phyloP scores from a whole-genome alignment of 768 basidiomycete species.

The Boletellus ananas region DNA sequence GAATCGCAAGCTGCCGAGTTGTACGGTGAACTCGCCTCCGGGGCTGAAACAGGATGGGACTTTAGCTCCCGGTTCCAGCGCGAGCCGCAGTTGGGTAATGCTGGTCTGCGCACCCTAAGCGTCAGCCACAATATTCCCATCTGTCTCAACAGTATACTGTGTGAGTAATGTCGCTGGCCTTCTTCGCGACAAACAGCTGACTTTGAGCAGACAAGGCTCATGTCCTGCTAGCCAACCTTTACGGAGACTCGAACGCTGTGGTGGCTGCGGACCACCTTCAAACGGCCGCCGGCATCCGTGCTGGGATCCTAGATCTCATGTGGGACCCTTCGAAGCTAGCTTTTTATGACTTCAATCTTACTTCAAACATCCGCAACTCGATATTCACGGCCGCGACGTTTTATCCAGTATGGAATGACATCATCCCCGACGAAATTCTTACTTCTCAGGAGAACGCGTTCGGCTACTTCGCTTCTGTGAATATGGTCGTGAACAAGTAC shows the following conservation, averaged over 20 bases:
- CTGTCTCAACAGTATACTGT: constrained; percentile 82
- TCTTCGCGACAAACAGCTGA: neutral
- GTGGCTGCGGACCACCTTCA: constrained; percentile 48
- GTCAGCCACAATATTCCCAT: constrained; percentile 67
- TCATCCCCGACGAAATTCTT: constrained; percentile 71
- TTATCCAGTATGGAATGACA: constrained; percentile 85
- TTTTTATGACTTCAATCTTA: constrained; percentile 88
- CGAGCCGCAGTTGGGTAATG: constrained; percentile 36
- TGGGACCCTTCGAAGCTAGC: constrained; percentile 83
- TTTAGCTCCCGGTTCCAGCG: constrained; percentile 44
- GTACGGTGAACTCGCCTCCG: constrained; percentile 86
- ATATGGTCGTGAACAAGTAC: constrained; percentile 78
- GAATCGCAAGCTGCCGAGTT: constrained; percentile 56
- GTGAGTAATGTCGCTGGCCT: constrained; percentile 39
- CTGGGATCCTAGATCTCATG: constrained; percentile 77
- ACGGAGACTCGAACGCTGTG: constrained; percentile 42
- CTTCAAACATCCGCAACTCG: constrained; percentile 56
- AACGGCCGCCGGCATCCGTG: constrained; percentile 54
- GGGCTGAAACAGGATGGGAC: constrained; percentile 71
- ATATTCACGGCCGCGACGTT: constrained; percentile 75
- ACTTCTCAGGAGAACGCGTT: constrained; percentile 57
- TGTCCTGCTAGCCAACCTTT: constrained; percentile 56
- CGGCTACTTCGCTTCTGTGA: constrained; percentile 66
- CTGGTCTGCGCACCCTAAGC: constrained; percentile 67
- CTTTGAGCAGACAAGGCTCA: constrained; percentile 57